Evolutionary conservation across 495 filamentous ascomycete species (phyloP).

Genomic region (Xylaria scruposa): DNA sequence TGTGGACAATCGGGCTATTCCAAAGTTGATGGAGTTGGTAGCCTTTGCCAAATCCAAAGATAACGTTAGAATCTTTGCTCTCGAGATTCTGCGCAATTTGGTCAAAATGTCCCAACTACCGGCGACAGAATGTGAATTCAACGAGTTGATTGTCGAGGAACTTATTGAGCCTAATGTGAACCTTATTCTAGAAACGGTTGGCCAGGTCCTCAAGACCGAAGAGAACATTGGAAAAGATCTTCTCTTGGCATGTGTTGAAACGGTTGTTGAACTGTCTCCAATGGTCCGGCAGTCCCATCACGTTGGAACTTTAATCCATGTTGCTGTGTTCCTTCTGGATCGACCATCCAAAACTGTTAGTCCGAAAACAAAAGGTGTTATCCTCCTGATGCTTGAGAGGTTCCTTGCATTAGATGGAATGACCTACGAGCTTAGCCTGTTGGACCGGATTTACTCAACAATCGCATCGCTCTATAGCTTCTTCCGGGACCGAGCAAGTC

Average conservation of each 20-base stretch:
- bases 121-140: conserved; percentile 60
- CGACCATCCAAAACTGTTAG: conserved; percentile 82
- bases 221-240: conserved; percentile 69
- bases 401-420: conserved; percentile 69
- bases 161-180: conserved; percentile 76
- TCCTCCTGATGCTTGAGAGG: conserved; percentile 77
- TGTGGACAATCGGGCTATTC: conserved; percentile 67
- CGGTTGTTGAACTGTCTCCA: conserved; percentile 75
- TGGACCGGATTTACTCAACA: conserved; percentile 64
- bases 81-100: conserved; percentile 75
- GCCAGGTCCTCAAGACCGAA: conserved; percentile 64
- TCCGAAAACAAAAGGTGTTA: conserved; percentile 79
- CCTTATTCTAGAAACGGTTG: conserved; percentile 68
- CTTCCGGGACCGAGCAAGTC: conserved; percentile 79
- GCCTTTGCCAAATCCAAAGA: conserved; percentile 79
- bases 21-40: conserved; percentile 73
- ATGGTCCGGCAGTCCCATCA: conserved; percentile 73
- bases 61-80: conserved; percentile 82
- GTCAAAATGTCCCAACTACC: conserved; percentile 60
- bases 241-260: conserved; percentile 77
- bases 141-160: conserved; percentile 64
- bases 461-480: conserved; percentile 81
- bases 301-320: conserved; percentile 74
- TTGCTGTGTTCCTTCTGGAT: conserved; percentile 78
- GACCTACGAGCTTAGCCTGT: conserved; percentile 61